Percentiles rank a stretch among this genome's conserved stretches.
phyloP scores from a whole-genome alignment of 306 rosid species.

The Glycyrrhiza uralensis region DNA sequence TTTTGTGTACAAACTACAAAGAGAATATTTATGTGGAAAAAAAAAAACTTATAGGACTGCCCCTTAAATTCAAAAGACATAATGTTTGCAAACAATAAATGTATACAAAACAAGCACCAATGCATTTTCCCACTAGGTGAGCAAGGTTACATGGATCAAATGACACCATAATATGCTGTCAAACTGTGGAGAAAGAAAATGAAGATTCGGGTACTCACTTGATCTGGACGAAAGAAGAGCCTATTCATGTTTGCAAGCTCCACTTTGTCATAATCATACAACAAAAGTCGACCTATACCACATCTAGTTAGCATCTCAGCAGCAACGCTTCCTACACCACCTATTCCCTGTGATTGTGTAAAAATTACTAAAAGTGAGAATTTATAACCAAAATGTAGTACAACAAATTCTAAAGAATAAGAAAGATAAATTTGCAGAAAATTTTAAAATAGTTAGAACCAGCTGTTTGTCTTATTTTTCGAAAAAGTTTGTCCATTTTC shows the following conservation, averaged over 20 bases:
- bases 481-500: neutral
- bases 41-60: neutral
- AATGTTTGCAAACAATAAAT: neutral
- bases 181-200: neutral
- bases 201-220: constrained; percentile 42
- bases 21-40: neutral
- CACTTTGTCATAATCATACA: constrained; percentile 97
- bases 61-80: neutral
- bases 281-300: constrained; percentile 93
- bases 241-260: constrained; percentile 99
- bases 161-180: neutral
- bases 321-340: constrained; percentile 99
- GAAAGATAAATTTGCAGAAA: neutral
- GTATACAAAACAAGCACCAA: neutral
- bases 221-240: constrained; percentile 96
- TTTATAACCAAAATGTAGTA: neutral
- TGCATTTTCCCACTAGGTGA: neutral
- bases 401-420: neutral
- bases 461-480: neutral
- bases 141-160: neutral
- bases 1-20: neutral
- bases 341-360: constrained; percentile 70
- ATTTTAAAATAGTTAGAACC: neutral
- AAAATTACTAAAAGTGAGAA: constrained; percentile 14
- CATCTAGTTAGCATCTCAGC: constrained; percentile 99